Percentiles rank a stretch among this genome's conserved stretches.
Evolutionary conservation across 306 rosid genomes (phyloP).

Genomic region (Pachyrhizus erosus): DNA sequence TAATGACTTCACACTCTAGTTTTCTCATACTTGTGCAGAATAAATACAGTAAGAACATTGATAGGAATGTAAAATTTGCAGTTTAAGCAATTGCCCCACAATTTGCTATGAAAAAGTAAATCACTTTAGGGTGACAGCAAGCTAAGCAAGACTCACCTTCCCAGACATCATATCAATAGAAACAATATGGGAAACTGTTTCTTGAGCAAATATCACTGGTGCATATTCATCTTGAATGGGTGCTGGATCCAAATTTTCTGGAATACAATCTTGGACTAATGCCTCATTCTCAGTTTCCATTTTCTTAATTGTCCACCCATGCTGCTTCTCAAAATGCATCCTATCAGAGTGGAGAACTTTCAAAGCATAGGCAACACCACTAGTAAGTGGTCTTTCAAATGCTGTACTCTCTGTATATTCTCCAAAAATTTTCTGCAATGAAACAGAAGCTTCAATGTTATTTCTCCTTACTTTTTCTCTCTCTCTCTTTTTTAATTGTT

Average conservation of each 20-base stretch:
- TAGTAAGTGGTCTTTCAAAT: slow-evolving; percentile 95
- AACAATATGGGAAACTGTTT: slow-evolving; percentile 97
- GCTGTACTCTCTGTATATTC: slow-evolving; percentile 91
- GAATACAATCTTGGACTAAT: slow-evolving; percentile 89
- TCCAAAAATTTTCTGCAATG: slow-evolving; percentile 79
- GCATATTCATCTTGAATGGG: slow-evolving; percentile 98
- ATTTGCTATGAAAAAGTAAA: slow-evolving; percentile 4
- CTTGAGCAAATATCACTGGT: slow-evolving; percentile 98
- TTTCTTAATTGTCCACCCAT: slow-evolving; percentile 93
- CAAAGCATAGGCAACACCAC: slow-evolving; percentile 96
- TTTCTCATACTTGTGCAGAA: slow-evolving; percentile 13
- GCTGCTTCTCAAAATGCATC: slow-evolving; percentile 74
- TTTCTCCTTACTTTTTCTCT: slow-evolving; percentile 7
- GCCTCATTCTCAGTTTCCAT: slow-evolving; percentile 93
- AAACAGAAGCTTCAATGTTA: slow-evolving; percentile 38
- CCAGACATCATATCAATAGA: slow-evolving; percentile 99
- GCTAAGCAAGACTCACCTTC: slow-evolving; percentile 66
- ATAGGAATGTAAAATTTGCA: slow-evolving; percentile 10
- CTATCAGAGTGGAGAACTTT: slow-evolving; percentile 87
- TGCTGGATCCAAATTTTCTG: slow-evolving; percentile 89
- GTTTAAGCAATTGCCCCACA: slow-evolving; percentile 7
- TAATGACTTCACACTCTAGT: slow-evolving; percentile 24
- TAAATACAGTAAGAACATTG: neutral
- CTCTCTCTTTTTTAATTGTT: neutral
- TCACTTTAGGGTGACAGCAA: neutral